Conservation (phyloP, 352 stramenopile species). For the Aphanomyces invadans region DNA sequence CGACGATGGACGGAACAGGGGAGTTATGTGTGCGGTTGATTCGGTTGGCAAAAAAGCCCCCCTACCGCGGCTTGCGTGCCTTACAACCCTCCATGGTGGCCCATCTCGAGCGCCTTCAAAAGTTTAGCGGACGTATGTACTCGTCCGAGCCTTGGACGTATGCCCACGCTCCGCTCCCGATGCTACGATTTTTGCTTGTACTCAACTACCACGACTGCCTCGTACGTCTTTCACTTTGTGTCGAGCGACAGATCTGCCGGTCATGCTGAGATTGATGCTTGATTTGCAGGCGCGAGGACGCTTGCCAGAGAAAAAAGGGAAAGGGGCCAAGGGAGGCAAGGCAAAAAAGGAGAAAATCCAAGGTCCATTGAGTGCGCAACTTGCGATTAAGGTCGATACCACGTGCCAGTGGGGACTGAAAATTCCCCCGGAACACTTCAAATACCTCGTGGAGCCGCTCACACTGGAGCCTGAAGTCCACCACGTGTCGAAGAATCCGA, state of each 20-base stretch:
- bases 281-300: not conserved
- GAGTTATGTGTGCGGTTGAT: constrained; percentile 64
- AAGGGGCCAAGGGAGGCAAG: not conserved
- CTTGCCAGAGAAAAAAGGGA: constrained; percentile 29
- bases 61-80: constrained; percentile 36
- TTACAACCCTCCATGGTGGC: constrained; percentile 35
- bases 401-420: not conserved
- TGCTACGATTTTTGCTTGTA: constrained; percentile 63
- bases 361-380: not conserved
- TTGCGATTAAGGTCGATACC: constrained; percentile 6
- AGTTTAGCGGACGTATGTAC: constrained; percentile 40
- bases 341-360: not conserved
- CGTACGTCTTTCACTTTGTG: constrained; percentile 30
- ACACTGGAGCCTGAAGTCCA: not conserved
- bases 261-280: too few relatives aligned
- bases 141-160: constrained; percentile 29
- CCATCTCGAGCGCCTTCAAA: constrained; percentile 35
- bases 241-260: too few relatives aligned
- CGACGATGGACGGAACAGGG: too few relatives aligned
- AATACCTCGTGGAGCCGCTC: not conserved
- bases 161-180: constrained; percentile 25
- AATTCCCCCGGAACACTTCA: not conserved
- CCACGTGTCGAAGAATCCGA: not conserved
- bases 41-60: constrained; percentile 35
- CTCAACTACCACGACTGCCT: constrained; percentile 72